These are phyloP conservation scores for Apiospora hydei DNA, from an alignment of 2,329 filamentous ascomycete genomes.

Conservation along the genomic window DNA sequence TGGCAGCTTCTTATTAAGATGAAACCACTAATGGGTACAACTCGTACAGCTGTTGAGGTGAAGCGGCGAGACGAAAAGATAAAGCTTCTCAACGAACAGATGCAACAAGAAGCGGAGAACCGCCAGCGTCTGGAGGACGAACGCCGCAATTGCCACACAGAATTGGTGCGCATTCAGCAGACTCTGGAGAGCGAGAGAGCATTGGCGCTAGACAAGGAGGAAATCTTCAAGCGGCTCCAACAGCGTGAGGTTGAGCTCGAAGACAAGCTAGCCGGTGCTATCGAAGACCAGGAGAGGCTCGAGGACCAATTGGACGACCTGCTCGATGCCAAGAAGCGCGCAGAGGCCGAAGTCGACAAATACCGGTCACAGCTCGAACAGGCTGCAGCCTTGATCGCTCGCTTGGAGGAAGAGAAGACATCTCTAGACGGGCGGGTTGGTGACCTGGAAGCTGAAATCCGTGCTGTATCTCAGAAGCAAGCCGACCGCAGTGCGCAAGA, in stretches of 20 bases:
- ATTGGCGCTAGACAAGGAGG: conserved; percentile 96
- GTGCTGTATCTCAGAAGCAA: conserved; percentile 73
- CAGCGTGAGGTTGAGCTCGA: conserved; percentile 88
- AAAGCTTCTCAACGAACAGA: conserved; percentile 82
- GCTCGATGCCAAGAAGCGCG: conserved; percentile 86
- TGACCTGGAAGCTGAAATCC: conserved; percentile 74
- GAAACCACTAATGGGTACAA: conserved; percentile 92
- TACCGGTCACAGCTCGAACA: conserved; percentile 87
- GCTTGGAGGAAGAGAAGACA: conserved; percentile 86
- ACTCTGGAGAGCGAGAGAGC: conserved; percentile 94
- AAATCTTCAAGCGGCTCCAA: conserved; percentile 97
- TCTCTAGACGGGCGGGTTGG: conserved; percentile 72
- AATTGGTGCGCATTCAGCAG: conserved; percentile 89
- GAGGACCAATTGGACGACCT: conserved; percentile 93
- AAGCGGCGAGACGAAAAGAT: conserved; percentile 97
- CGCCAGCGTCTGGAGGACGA: conserved; percentile 89
- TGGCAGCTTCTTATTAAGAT: conserved; percentile 95
- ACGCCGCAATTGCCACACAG: conserved; percentile 82
- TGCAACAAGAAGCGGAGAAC: conserved; percentile 76
- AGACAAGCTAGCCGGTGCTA: conserved; percentile 89
- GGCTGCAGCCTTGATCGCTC: conserved; percentile 84
- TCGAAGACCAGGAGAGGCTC: conserved; percentile 92
- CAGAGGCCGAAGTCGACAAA: conserved; percentile 83
- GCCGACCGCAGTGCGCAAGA: conserved; percentile 80
- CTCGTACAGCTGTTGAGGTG: conserved; percentile 89